These are phyloP conservation scores for Ilyonectria mors-panacis DNA, from an alignment of 2,329 filamentous ascomycete species.

Conservation along the genomic window DNA sequence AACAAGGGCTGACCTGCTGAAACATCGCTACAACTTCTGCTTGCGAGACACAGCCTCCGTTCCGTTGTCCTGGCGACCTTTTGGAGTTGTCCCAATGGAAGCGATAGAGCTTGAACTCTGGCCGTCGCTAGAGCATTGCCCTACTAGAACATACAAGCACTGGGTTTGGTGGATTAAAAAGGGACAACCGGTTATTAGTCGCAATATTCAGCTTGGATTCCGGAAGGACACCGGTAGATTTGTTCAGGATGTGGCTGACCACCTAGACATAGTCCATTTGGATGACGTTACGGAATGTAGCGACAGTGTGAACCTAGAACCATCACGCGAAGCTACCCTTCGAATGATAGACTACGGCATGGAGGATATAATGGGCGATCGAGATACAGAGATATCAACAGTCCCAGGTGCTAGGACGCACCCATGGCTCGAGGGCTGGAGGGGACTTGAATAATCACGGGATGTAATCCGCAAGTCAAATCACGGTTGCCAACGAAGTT, in stretches of 20 bases:
- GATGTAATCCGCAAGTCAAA: background rate
- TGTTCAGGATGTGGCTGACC: slow-evolving; percentile 6
- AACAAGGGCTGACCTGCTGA: slow-evolving; percentile 9
- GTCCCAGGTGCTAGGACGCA: slow-evolving; percentile 23
- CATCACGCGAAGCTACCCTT: slow-evolving; percentile 12
- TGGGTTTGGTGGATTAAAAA: slow-evolving; percentile 20
- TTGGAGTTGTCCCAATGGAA: slow-evolving; percentile 6
- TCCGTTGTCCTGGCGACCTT: slow-evolving; percentile 18
- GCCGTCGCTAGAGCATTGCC: slow-evolving; percentile 15
- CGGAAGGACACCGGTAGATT: slow-evolving; percentile 17
- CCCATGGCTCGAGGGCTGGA: slow-evolving; percentile 28
- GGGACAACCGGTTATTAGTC: background rate
- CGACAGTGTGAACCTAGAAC: slow-evolving; percentile 1
- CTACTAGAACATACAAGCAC: slow-evolving; percentile 12
- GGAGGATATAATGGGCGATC: slow-evolving; percentile 6
- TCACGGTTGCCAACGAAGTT: no score
- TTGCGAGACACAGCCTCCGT: slow-evolving; percentile 1
- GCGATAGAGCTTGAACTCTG: slow-evolving; percentile 21
- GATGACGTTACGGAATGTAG: background rate
- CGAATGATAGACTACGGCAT: slow-evolving; percentile 19
- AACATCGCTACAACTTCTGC: slow-evolving; percentile 15
- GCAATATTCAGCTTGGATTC: slow-evolving; percentile 11
- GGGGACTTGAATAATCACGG: slow-evolving; percentile 21
- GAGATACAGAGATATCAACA: slow-evolving; percentile 22
- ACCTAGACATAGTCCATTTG: background rate